Base-by-base conservation (phyloP, 2,329 filamentous ascomycete genomes). In the Sporothrix inflata region DNA sequence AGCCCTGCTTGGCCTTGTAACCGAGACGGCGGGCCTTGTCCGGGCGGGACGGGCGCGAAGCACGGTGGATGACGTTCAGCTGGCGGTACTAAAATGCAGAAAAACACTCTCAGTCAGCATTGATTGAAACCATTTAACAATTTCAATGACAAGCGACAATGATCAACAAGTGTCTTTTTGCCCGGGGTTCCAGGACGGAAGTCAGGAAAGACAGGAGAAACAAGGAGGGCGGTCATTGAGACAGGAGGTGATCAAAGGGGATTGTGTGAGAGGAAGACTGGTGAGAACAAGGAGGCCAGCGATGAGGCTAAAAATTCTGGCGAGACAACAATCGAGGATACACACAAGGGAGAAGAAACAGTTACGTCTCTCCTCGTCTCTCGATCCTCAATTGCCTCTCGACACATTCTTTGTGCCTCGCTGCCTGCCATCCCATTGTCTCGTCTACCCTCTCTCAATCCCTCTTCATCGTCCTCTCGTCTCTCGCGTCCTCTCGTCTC, bases 1-100 rank as follows among this genome's bases (percentile, higher is more conserved):
- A 99, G 86, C 96, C 96, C 89, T 99, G 96, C 94, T 99, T 99
- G 89, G 97, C 96, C 93, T 99, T 99, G 94, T 99, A 99, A 82
- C 96, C 96, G 80, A 99, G 93, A 86, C 97, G 96, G 87, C 96
- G 96, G 84, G 97, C 96, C 93, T 99, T 99, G 89, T 99, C 97
- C 83, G 96, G 96, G 85, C 96, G 96, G 82, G 94, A 97, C 80
- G 96, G 96, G 82, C 95, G 94, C 82, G 94, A 97, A 83, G 96
- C 96, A 85, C 96, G 95, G 91, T 99, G 96, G 89, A 98, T 96
- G 86, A 98, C 94, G 88, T 98, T 97, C 88, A 98, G 89, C 90
- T 98, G 95, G 89, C 95, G 94, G 95, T 98, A 96, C 74, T 76
- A 96, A 96, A 94, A 27, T 60, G 38, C 92, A 97, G 94, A 94